Evolutionary conservation across 345 rosid genomes (phyloP).

Genomic region (Eucalyptus caleyi): DNA sequence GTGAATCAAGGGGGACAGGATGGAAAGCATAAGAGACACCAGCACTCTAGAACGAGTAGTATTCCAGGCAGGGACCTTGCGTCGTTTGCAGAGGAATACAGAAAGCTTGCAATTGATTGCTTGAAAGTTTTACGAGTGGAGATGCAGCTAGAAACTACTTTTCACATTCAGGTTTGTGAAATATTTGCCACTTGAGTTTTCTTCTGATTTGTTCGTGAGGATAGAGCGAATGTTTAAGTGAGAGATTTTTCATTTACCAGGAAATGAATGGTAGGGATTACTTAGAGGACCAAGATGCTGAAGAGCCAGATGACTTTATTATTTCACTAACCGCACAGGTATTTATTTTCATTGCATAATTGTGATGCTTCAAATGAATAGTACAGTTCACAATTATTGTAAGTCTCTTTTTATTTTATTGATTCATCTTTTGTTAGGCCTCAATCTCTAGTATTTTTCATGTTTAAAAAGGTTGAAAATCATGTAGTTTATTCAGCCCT

Average conservation of each 20-base stretch:
- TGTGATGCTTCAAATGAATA: not conserved
- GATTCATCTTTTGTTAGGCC: not conserved
- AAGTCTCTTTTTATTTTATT: not conserved
- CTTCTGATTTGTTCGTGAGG: not conserved
- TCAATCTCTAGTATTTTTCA: not conserved
- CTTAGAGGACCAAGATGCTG: slow-evolving; percentile 89
- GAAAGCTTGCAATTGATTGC: slow-evolving; percentile 95
- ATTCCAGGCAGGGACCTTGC: slow-evolving; percentile 43
- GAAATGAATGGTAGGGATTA: slow-evolving; percentile 86
- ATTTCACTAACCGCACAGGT: slow-evolving; percentile 93
- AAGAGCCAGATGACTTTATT: slow-evolving; percentile 95
- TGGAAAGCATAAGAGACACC: slow-evolving; percentile 17
- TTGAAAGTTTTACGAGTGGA: slow-evolving; percentile 94
- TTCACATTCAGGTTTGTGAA: slow-evolving; percentile 69
- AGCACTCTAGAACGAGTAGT: slow-evolving; percentile 19
- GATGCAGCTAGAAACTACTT: slow-evolving; percentile 94
- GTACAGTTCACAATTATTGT: not conserved
- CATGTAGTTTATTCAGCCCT: not conserved
- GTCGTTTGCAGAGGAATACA: slow-evolving; percentile 79
- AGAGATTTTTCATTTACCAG: slow-evolving; percentile 29
- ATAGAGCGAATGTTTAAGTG: not conserved
- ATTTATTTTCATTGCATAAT: not conserved
- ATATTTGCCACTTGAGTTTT: not conserved
- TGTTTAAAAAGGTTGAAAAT: not conserved
- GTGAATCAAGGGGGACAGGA: slow-evolving; percentile 39